Conservation (phyloP, 2,329 filamentous ascomycete species). For the Ascochyta fabae region DNA sequence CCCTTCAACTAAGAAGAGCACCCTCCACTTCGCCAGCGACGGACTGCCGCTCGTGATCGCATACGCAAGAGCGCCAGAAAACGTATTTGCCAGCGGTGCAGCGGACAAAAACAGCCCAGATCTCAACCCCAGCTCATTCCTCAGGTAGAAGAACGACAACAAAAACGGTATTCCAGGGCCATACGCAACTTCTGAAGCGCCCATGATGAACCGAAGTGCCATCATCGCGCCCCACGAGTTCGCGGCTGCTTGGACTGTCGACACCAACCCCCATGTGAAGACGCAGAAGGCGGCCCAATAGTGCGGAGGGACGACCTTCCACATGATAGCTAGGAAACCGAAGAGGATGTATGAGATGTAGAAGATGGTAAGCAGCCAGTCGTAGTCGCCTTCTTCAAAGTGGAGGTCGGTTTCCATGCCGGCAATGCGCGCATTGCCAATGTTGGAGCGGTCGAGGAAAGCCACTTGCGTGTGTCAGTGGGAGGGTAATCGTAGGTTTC, state of each 20-base stretch:
- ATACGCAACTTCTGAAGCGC: conserved; percentile 52
- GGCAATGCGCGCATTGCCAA: conserved; percentile 51
- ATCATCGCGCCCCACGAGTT: conserved; percentile 43
- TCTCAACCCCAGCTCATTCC: conserved; percentile 63
- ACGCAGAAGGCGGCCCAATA: conserved; percentile 46
- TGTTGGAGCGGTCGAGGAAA: conserved; percentile 48
- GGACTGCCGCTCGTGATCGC: conserved; percentile 65
- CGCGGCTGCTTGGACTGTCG: conserved; percentile 40
- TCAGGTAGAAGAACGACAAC: conserved; percentile 65
- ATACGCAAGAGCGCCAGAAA: conserved; percentile 68
- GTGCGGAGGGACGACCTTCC: conserved; percentile 47
- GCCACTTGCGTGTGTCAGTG: conserved; percentile 5
- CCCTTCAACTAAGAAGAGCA: conserved; percentile 58
- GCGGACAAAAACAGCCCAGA: conserved; percentile 60
- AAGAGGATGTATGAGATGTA: conserved; percentile 50
- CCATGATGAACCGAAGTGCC: conserved; percentile 47
- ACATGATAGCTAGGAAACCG: conserved; percentile 46
- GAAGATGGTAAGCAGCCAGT: conserved; percentile 49
- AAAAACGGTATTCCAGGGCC: conserved; percentile 58
- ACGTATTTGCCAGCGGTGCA: conserved; percentile 77
- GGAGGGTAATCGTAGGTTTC: too few species aligned
- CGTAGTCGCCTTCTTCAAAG: conserved; percentile 35
- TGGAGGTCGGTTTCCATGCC: conserved; percentile 47
- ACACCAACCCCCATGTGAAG: conserved; percentile 45
- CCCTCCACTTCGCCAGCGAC: conserved; percentile 66